Base-by-base conservation (phyloP, 129 eudicot species). In the Calendula officinalis region DNA sequence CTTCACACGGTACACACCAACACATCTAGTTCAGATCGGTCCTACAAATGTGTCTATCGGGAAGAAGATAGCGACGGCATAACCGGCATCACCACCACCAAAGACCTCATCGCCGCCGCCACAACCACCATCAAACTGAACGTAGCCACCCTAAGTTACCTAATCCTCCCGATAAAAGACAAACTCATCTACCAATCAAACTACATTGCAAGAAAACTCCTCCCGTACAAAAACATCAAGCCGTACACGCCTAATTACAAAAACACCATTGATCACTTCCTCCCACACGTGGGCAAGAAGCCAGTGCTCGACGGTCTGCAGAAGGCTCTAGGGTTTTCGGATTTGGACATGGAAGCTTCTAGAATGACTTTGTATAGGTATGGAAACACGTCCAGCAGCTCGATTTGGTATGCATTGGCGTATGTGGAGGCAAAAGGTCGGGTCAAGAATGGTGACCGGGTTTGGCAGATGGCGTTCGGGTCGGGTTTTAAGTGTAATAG, bases 351-450 rank as follows among this genome's bases (percentile, higher is more conserved):
- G 75, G 87, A 82, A 34, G 62, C 84, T 12, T 67, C 83, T 2
- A 62, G 71, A 42, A 82, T 82, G 83, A 78, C 87, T 5, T 50
- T 81, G 42, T 46, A 69, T 5, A 73, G 83, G 60, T 81, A 46
- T 36, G 86, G 86, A 4, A 81, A 82, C 41, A 75, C 79, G 7
- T 82, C 87, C 4, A 74, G 83, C 8, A 69, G 81, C 45, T 77
- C 87, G 5, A 30, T 76, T 0, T 43, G 47, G 47, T 7, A 49
- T 49, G 72, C 53, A 7, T 39, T 74, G 34, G 74, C 81, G 2
- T 78, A 82, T 52, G 30, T 22, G 30, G 30, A 22, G 30, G 30
- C 30, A 22, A 22, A 22, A 22, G 30, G 30, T 22, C 30, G 30
- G 30, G 30, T 22, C 30, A 22, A 22, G 30, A 22, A 22, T 0